Evolutionary conservation across 2,329 filamentous ascomycete species (phyloP).

Genomic region (Penicillium janthinellum): DNA sequence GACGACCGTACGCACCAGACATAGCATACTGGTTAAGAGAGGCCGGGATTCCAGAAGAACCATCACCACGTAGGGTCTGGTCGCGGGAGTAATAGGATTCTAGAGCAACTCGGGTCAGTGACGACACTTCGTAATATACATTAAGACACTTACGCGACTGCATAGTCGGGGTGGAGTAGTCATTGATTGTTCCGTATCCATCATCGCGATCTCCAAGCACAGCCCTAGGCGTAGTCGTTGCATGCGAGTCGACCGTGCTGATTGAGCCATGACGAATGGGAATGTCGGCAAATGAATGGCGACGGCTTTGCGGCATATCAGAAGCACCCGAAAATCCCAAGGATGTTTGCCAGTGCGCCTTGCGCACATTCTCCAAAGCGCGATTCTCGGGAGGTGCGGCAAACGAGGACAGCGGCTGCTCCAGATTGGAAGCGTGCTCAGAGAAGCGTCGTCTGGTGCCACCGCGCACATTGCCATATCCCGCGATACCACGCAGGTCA

Average conservation of each 20-base stretch:
- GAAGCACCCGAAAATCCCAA: slow-evolving; percentile 50
- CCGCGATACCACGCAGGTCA: slow-evolving; percentile 43
- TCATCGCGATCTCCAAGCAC: slow-evolving; percentile 42
- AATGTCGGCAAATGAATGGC: slow-evolving; percentile 55
- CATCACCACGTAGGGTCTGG: slow-evolving; percentile 39
- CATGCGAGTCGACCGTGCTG: slow-evolving; percentile 26
- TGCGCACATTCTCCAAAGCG: slow-evolving; percentile 48
- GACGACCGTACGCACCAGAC: slow-evolving; percentile 42
- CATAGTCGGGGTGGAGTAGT: slow-evolving; percentile 41
- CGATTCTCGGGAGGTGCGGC: slow-evolving; percentile 44
- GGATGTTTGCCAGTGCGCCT: slow-evolving; percentile 54
- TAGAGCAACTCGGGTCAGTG: slow-evolving; percentile 22
- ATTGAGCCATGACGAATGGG: slow-evolving; percentile 51
- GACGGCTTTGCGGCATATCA: slow-evolving; percentile 52
- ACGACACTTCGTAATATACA: not conserved
- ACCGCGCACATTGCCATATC: slow-evolving; percentile 43
- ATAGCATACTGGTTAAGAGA: slow-evolving; percentile 45
- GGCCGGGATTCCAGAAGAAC: slow-evolving; percentile 37
- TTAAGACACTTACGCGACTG: slow-evolving; percentile 46
- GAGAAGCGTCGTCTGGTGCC: slow-evolving; percentile 46
- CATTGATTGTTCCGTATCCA: slow-evolving; percentile 38
- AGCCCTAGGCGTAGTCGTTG: slow-evolving; percentile 34
- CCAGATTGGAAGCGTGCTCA: slow-evolving; percentile 46
- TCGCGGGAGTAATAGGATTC: slow-evolving; percentile 49
- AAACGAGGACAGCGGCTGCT: slow-evolving; percentile 43